Base-by-base conservation (phyloP, 176 grass and related monocot species). In the Aegilops speltoides region DNA sequence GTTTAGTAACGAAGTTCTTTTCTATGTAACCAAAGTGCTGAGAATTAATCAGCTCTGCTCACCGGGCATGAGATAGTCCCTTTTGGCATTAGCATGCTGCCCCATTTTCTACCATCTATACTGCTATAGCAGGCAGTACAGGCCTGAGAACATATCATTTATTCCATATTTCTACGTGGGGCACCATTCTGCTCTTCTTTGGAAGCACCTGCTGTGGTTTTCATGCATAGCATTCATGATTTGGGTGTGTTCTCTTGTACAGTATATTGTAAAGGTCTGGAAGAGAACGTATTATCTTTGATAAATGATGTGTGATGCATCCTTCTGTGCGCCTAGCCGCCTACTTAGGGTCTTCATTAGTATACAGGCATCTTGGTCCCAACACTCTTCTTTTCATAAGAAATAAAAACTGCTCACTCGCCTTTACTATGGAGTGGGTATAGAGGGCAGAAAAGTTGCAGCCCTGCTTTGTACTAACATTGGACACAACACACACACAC, bases 361-460 rank as follows among this genome's bases (percentile, higher is more conserved):
- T 74, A 89, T 89, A 48, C 40, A 48, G 8, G 25, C 45, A 76
- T 56, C 56, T 77, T 70, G 48, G 62, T 36, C 71, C 78, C 71
- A 88, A 68, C 24, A 59, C 54, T 59, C 68, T 85, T 89, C 83
- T 86, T 81, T 50, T 81, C 25, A 61, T 17, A 86, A 76, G 45
- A 86, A 62, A 56, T 80, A 81, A 71, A 83, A 83, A 64, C 48
- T 78, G 10, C 6, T 72, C 43, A 25, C 52, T 40, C n/a, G 14
- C 48, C 33, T 60, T 57, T 73, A 25, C 33, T 26, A 34, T 33
- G 46, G 88, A 69, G 64, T 50, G 28, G 76, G 66, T 66, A 28
- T 75, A 89, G 87, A 75, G 60, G 61, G 74, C 73, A 88, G 86
- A 41, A 60, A 59, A 82, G 79, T 54, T 69, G 63, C 79, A 88